phyloP scores from a whole-genome alignment of 164 flowering plant genomes.

The Stephania yunnanensis region DNA sequence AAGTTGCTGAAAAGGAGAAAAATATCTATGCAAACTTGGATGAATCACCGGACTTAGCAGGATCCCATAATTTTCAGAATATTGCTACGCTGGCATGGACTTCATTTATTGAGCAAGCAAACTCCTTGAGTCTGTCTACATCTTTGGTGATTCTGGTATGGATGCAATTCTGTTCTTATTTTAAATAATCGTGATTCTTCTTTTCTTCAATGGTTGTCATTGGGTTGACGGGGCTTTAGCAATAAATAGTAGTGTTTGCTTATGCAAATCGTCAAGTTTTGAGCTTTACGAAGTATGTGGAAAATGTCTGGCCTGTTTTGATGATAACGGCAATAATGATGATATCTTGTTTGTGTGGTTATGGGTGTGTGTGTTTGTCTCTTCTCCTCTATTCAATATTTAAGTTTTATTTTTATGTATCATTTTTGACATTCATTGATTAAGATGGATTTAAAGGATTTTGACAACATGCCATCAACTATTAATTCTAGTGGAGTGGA shows the following conservation, averaged over 20 bases:
- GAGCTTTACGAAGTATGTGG: neutral
- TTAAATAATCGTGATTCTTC: neutral
- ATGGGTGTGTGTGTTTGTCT: too few species aligned
- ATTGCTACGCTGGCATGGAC: constrained; percentile 42
- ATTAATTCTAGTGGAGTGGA: too few species aligned
- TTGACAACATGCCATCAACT: too few species aligned
- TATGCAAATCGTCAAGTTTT: neutral
- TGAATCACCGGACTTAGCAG: constrained; percentile 17
- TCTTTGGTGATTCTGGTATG: constrained; percentile 82
- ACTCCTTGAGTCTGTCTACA: constrained; percentile 46
- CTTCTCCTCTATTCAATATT: neutral
- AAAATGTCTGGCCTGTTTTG: neutral
- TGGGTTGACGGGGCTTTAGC: neutral
- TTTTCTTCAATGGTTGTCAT: neutral
- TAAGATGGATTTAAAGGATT: too few species aligned
- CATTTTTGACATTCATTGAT: neutral
- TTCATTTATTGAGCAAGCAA: constrained; percentile 79
- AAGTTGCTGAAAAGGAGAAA: constrained; percentile 24
- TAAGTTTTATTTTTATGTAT: neutral
- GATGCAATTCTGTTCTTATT: neutral
- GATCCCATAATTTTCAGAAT: constrained; percentile 14
- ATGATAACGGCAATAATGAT: neutral
- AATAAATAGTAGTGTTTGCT: neutral
- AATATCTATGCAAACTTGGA: constrained; percentile 14
- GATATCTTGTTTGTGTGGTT: too few species aligned